Conservation (phyloP, 1,284 basidiomycete genomes). For the Cutaneotrichosporon daszewskae region DNA sequence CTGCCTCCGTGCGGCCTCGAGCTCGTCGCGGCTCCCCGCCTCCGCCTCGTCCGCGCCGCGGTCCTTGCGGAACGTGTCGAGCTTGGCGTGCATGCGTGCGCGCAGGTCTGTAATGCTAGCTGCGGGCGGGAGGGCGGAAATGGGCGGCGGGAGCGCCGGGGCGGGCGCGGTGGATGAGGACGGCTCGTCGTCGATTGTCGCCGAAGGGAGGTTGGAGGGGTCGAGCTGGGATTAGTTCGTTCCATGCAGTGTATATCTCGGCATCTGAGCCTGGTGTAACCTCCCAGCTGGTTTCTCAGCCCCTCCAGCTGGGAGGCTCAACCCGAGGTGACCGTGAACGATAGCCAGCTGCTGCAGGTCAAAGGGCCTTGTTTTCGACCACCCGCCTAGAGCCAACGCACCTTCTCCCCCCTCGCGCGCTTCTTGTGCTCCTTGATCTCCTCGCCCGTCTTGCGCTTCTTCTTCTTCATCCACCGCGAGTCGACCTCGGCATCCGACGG, state of each 20-base stretch:
- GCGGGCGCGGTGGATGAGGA: constrained; percentile 17
- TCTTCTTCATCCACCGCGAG: constrained; percentile 81
- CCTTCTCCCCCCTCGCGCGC: constrained; percentile 78
- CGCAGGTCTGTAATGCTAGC: constrained; percentile 66
- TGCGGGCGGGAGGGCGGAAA: constrained; percentile 61
- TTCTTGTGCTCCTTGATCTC: constrained; percentile 78
- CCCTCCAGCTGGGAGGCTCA: too few species aligned
- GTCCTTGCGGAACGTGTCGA: constrained; percentile 59
- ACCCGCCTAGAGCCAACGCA: constrained; percentile 38
- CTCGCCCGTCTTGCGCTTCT: constrained; percentile 75
- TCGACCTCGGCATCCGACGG: constrained; percentile 63
- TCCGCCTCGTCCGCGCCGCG: constrained; percentile 47
- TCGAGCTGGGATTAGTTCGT: constrained; percentile 67
- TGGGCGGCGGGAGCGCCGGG: constrained; percentile 14
- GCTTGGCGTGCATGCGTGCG: constrained; percentile 70
- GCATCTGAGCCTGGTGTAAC: background rate
- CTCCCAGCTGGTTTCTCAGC: too few species aligned
- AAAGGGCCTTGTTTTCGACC: too few species aligned
- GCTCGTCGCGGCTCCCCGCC: constrained; percentile 58
- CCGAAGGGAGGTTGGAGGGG: constrained; percentile 61
- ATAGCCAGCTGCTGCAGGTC: too few species aligned
- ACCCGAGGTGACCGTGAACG: too few species aligned
- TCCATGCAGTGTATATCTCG: background rate
- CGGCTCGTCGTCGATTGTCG: constrained; percentile 27
- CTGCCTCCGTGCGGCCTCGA: constrained; percentile 69